phyloP scores from a whole-genome alignment of 1,139 yeast genomes.

The Protomyces pachydermus region DNA sequence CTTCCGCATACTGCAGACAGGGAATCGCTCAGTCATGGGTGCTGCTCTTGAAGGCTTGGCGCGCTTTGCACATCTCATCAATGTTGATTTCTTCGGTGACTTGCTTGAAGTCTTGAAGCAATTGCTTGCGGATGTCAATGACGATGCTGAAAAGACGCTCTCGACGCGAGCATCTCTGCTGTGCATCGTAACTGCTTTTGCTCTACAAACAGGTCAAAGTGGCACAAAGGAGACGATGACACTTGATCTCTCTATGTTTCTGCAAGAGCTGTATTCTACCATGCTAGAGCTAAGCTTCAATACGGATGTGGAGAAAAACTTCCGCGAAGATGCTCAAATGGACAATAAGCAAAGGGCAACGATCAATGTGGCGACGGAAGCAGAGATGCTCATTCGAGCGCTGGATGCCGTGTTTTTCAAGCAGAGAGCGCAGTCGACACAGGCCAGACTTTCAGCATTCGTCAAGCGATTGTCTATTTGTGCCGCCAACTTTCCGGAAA shows the following conservation, averaged over 20 bases:
- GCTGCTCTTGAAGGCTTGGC: constrained; percentile 88
- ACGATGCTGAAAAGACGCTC: constrained; percentile 27
- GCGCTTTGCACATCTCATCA: constrained; percentile 83
- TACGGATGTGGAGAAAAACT: constrained; percentile 64
- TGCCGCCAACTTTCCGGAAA: constrained; percentile 76
- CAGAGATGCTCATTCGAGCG: constrained; percentile 72
- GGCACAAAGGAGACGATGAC: constrained; percentile 44
- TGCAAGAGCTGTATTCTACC: constrained; percentile 32
- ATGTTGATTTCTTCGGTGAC: constrained; percentile 87
- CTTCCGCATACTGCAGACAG: constrained; percentile 65
- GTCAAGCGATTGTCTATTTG: constrained; percentile 69
- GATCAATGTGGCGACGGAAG: constrained; percentile 82
- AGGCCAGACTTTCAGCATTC: constrained; percentile 71
- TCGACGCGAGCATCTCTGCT: constrained; percentile 64
- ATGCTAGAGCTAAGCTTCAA: constrained; percentile 67
- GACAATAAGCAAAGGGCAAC: constrained; percentile 41
- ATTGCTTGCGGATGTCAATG: constrained; percentile 43
- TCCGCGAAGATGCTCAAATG: not conserved
- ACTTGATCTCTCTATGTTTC: constrained; percentile 34
- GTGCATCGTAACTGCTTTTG: constrained; percentile 86
- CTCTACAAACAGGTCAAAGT: constrained; percentile 70
- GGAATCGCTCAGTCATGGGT: constrained; percentile 67
- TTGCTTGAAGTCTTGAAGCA: constrained; percentile 83
- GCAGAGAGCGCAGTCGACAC: constrained; percentile 46
- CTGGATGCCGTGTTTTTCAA: constrained; percentile 77